Conservation (phyloP, 1,139 yeast genomes). For the Taphrina betulina region DNA sequence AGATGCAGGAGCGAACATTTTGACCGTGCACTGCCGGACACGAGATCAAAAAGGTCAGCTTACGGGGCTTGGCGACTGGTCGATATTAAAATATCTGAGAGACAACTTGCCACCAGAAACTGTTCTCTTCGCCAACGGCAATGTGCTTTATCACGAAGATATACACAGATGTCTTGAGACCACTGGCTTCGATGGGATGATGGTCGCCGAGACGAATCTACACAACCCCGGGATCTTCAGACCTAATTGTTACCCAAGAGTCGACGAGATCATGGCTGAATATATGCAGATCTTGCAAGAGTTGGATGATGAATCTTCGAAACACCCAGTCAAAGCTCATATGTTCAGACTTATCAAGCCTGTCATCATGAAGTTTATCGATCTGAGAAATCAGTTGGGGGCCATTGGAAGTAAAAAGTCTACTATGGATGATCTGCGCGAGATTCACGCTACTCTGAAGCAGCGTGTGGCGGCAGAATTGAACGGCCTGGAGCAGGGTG, state of each 20-base stretch:
- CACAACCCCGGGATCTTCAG: slow-evolving; percentile 87
- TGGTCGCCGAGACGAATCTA: slow-evolving; percentile 96
- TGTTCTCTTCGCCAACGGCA: slow-evolving; percentile 92
- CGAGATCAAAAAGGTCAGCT: slow-evolving; percentile 96
- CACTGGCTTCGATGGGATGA: slow-evolving; percentile 81
- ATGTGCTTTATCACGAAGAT: slow-evolving; percentile 80
- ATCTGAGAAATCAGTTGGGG: slow-evolving; percentile 73
- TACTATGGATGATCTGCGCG: slow-evolving; percentile 48
- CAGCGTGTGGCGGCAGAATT: slow-evolving; percentile 50
- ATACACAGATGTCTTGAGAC: slow-evolving; percentile 62
- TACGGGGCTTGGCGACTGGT: slow-evolving; percentile 96
- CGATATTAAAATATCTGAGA: slow-evolving; percentile 65
- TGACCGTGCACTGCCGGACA: slow-evolving; percentile 93
- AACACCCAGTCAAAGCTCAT: slow-evolving; percentile 85
- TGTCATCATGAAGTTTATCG: slow-evolving; percentile 70
- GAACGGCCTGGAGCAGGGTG: slow-evolving; percentile 40
- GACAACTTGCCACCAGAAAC: slow-evolving; percentile 79
- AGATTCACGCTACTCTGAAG: slow-evolving; percentile 54
- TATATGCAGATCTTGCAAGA: slow-evolving; percentile 71
- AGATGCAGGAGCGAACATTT: slow-evolving; percentile 90
- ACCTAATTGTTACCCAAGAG: slow-evolving; percentile 66
- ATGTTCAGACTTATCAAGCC: slow-evolving; percentile 82
- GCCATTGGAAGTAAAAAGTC: slow-evolving; percentile 44
- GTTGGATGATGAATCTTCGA: slow-evolving; percentile 68
- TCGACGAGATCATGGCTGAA: slow-evolving; percentile 77